A percentile compares a stretch with the other conserved stretches of the same genome.
phyloP scores from a whole-genome alignment of 345 rosid genomes.

The Psidium guajava region DNA sequence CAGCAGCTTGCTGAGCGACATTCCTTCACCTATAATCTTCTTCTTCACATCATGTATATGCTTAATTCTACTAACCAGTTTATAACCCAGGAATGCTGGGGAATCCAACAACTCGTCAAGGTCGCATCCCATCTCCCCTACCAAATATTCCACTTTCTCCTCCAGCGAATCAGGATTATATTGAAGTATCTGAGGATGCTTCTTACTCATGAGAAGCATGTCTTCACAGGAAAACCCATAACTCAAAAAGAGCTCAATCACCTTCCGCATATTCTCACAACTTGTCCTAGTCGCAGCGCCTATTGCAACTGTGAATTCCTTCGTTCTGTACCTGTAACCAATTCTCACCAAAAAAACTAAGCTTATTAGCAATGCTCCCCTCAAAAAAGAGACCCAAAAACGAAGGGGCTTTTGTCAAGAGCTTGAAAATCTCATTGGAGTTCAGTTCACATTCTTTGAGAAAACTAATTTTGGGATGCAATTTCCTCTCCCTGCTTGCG shows the following conservation, averaged over 20 bases:
- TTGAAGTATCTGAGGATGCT: slow-evolving; percentile 72
- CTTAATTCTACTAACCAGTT: slow-evolving; percentile 73
- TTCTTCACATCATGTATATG: slow-evolving; percentile 50
- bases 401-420: slow-evolving; percentile 59
- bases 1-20: slow-evolving; percentile 65
- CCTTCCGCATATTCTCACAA: slow-evolving; percentile 66
- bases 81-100: slow-evolving; percentile 79
- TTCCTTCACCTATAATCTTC: slow-evolving; percentile 43
- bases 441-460: slow-evolving; percentile 60
- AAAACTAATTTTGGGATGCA: slow-evolving; percentile 51
- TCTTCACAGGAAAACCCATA: slow-evolving; percentile 49
- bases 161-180: slow-evolving; percentile 40
- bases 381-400: slow-evolving; percentile 55
- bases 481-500: slow-evolving; percentile 57
- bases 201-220: slow-evolving; percentile 59
- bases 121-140: slow-evolving; percentile 66
- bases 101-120: slow-evolving; percentile 59
- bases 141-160: slow-evolving; percentile 68
- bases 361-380: slow-evolving; percentile 43
- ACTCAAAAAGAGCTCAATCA: slow-evolving; percentile 47
- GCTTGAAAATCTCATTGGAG: slow-evolving; percentile 55
- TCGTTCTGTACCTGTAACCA: slow-evolving; percentile 45
- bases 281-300: slow-evolving; percentile 77
- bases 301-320: slow-evolving; percentile 50
- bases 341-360: slow-evolving; percentile 60